A percentile compares a stretch with the other conserved stretches of the same genome.
Conservation (phyloP, 805 yeast species). For the Nakazawaea holstii region DNA sequence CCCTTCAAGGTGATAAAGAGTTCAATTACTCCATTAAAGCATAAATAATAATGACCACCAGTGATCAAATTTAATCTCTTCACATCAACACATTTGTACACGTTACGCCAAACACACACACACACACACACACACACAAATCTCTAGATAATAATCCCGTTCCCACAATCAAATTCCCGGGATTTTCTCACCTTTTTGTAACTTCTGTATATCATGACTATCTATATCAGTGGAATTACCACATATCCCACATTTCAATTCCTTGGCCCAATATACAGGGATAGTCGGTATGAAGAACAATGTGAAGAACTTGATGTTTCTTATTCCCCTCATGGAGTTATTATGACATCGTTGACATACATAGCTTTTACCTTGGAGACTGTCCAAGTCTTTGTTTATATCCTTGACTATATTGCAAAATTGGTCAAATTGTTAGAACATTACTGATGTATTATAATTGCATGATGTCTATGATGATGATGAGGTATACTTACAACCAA, state of each 20-base stretch:
- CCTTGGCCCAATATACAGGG: slow-evolving; percentile 19
- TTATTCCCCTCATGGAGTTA: slow-evolving; percentile 18
- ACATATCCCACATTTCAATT: slow-evolving; percentile 22
- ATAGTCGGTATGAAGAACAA: slow-evolving; percentile 21
- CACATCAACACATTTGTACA: no score
- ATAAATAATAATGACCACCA: no score
- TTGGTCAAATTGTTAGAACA: no score
- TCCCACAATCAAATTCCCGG: neutral
- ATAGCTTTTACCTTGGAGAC: slow-evolving; percentile 10
- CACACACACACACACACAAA: no score
- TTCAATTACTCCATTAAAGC: no score
- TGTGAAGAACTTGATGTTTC: slow-evolving; percentile 18
- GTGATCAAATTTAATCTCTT: no score
- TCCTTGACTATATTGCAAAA: slow-evolving; percentile 6
- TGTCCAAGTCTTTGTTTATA: slow-evolving; percentile 7
- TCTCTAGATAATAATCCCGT: neutral
- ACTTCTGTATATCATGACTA: neutral
- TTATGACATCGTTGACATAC: slow-evolving; percentile 24
- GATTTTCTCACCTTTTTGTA: slow-evolving; percentile 10
- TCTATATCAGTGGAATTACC: slow-evolving; percentile 9
- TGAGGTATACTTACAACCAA: slow-evolving; percentile 7
- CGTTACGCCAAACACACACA: no score
- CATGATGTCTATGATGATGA: no score
- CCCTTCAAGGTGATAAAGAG: no score
- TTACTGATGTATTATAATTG: no score